Evolutionary conservation across 495 filamentous ascomycete species (phyloP), one percentile per base, ranked within the genome.

Genomic region (Acidomyces sp.): DNA sequence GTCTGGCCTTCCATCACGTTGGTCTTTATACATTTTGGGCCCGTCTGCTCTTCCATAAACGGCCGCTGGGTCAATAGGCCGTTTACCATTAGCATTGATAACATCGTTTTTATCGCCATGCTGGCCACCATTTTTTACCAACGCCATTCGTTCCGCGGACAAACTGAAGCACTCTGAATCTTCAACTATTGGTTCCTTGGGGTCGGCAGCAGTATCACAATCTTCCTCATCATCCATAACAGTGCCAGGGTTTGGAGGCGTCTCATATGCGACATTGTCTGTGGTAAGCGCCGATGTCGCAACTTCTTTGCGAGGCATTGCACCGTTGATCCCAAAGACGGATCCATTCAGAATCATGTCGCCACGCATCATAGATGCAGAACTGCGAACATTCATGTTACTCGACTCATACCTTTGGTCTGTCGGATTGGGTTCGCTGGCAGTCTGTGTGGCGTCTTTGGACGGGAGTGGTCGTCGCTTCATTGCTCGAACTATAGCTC

Each of bases 341-440:
- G 37, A 32, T 5, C 48, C 48, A 21, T 46, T 41, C 23, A 51
- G 11, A 9, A 51, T 9, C 23, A 51, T 37, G 23, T 45, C 41
- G 4, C 32, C 41, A 10, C 16, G 10, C 13, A 44, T 12, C 18
- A 12, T 21, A 15, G 36, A 7, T 28, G 7, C 26, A 28, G 26
- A 28, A 28, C 26, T 28, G 7, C 26, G 7, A 13, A 7, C 26
- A 13, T 7, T 28, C 26, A 13, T 28, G 13, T 7, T 13, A 7
- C 42, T 30, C 19, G 2, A 20, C 22, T 12, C 23, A 37, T 13
- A 26, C 15, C 3, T n/a, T 29, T 34, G 15, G n/a, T n/a, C n/a
- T n/a, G n/a, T n/a, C n/a, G n/a, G n/a, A n/a, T n/a, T 41, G 10
- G 3, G 30, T 39, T 15, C 13, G 19, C 17, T 25, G 16, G 3